These are phyloP conservation scores for Fraxinus cuspidata DNA, from an alignment of 257 asterid genomes.

Conservation along the genomic window DNA sequence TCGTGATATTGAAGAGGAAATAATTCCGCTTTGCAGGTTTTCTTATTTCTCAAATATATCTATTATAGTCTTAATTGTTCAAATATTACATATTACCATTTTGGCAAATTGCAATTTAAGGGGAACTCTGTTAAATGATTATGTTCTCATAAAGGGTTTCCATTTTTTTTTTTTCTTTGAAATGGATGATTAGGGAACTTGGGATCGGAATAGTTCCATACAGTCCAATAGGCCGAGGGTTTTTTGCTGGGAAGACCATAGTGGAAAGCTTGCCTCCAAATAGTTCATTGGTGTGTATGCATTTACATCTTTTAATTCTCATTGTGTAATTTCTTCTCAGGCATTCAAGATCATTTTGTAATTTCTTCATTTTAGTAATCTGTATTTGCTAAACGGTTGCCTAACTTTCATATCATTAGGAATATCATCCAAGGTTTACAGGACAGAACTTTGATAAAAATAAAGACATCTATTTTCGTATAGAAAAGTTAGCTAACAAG, in stretches of 20 bases:
- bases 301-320: not conserved
- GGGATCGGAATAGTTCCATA: constrained; percentile 68
- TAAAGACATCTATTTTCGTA: constrained; percentile 45
- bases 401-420: constrained; percentile 27
- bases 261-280: constrained; percentile 39
- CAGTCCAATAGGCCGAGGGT: constrained; percentile 56
- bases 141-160: not conserved
- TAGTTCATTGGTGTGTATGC: constrained; percentile 44
- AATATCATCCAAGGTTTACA: constrained; percentile 48
- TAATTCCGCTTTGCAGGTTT: constrained; percentile 58
- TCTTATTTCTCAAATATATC: not conserved
- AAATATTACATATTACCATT: not conserved
- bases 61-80: not conserved
- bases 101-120: not conserved
- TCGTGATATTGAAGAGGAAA: constrained; percentile 57
- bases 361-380: not conserved
- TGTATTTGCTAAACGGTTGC: constrained; percentile 6
- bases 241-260: constrained; percentile 52
- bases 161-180: not conserved
- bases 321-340: not conserved
- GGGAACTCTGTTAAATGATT: not conserved
- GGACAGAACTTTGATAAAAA: constrained; percentile 66
- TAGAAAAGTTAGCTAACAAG: constrained; percentile 48
- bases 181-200: constrained; percentile 45
- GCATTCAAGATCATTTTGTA: too few species aligned